Evolutionary conservation across 1,284 basidiomycete genomes (phyloP), one percentile per base, ranked within the genome.

Genomic region (Veloboletus limbatus): DNA sequence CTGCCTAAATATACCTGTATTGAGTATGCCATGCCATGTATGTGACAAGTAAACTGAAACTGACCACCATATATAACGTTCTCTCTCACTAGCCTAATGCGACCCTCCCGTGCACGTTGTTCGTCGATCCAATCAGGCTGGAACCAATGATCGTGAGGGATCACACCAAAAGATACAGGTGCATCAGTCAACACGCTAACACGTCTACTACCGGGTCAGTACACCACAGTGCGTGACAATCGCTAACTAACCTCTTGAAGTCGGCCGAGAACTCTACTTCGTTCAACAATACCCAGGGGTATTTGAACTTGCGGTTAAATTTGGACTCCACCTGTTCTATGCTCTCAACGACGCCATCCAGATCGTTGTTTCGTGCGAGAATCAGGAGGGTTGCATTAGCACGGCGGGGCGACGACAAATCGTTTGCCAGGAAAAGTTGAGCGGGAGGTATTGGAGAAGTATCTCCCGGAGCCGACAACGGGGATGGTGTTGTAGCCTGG

Each of bases 71-170:
- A 88, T 42, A 88, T 82, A 55, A 91, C 79, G 40, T 81, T 73
- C 59, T 86, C 73, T 52, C 68, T 64, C 48, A 75, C 73, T 72
- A 90, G 79, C 52, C 74, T 73, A 40, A 77, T 71, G 44, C 91
- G 74, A 17, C 78, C 75, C 36, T 72, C 73, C n/a, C 67, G 72
- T 2, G 91, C 90, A 39, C 73, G 75, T 6, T 78, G 71, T 59
- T 90, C 84, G 51, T 90, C 85, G 49, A 90, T 84, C 85, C 85
- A 92, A 20, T 82, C 77, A 0, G 91, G 89, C 63, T 92, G 88
- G 49, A 74, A 70, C 92, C 92, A 94, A 51, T 89, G 78, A 14
- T 86, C 79, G 17, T 62, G 61, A 4, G 84, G 80, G 24, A 95
- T 85, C 16, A 79, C 66, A 6, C 89, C 92, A 58, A 91, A 95